Evolutionary conservation across 257 asterid species (phyloP).

Genomic region (Verbascum thapsus): DNA sequence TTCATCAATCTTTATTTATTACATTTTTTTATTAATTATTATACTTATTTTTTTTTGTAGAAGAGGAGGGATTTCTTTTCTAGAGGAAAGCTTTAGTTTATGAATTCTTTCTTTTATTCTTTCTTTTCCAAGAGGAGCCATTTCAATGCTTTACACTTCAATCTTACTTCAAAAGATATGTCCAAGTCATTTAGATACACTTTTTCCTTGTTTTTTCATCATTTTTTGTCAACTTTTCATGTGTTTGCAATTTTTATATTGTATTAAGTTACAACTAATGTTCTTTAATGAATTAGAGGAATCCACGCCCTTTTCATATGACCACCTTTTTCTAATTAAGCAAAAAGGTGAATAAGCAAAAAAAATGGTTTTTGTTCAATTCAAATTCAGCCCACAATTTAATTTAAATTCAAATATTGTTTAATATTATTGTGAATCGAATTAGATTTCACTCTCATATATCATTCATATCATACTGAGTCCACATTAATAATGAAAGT

Average conservation of each 20-base stretch:
- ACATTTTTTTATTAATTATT: not conserved
- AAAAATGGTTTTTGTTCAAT: slow-evolving; percentile 28
- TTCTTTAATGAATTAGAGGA: not conserved
- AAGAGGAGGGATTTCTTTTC: slow-evolving; percentile 27
- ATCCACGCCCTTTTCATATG: slow-evolving; percentile 24
- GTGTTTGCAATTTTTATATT: slow-evolving; percentile 30
- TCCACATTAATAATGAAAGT: too few relatives aligned
- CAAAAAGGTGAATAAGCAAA: slow-evolving; percentile 29
- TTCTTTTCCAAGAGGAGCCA: slow-evolving; percentile 7
- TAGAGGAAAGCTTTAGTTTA: slow-evolving; percentile 24
- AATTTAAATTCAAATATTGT: too few relatives aligned
- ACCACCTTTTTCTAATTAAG: slow-evolving; percentile 34
- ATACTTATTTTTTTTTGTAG: not conserved
- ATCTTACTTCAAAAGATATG: slow-evolving; percentile 42
- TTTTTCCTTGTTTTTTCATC: slow-evolving; percentile 6
- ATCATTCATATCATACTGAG: too few relatives aligned
- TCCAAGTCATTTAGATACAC: slow-evolving; percentile 17
- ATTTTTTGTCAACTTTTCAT: slow-evolving; percentile 15
- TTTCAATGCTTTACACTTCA: slow-evolving; percentile 37
- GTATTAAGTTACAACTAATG: not conserved
- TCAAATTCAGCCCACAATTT: too few relatives aligned
- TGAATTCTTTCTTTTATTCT: not conserved
- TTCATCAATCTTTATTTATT: too few relatives aligned
- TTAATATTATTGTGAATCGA: too few relatives aligned
- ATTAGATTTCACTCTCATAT: too few relatives aligned